phyloP scores from a whole-genome alignment of 2,329 filamentous ascomycete species.

The Coniella vitis region DNA sequence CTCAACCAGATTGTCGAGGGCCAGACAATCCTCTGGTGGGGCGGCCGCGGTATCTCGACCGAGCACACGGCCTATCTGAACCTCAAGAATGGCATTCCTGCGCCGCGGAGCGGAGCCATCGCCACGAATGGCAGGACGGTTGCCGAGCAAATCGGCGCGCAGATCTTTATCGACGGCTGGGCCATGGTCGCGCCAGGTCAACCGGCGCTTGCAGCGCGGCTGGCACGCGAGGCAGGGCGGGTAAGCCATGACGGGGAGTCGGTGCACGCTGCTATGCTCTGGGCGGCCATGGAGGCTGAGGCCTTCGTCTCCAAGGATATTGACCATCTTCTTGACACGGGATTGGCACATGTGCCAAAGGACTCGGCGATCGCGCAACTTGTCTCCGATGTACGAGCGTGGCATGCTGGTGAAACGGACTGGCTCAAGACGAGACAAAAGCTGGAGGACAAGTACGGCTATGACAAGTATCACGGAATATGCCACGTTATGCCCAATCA shows the following conservation, averaged over 20 bases:
- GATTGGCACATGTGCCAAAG: constrained; percentile 22
- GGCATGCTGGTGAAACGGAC: constrained; percentile 23
- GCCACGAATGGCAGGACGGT: constrained; percentile 24
- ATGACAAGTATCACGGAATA: constrained; percentile 26
- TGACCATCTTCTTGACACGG: constrained; percentile 26
- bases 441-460: constrained; percentile 28
- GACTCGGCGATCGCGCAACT: constrained; percentile 24
- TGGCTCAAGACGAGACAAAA: constrained; percentile 28
- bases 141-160: constrained; percentile 31
- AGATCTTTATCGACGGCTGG: constrained; percentile 34
- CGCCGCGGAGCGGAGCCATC: constrained; percentile 26
- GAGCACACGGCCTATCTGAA: constrained; percentile 33
- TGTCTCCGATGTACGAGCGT: constrained; percentile 25
- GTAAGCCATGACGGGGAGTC: constrained; percentile 34
- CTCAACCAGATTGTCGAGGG: constrained; percentile 26
- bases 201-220: constrained; percentile 24
- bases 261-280: constrained; percentile 30
- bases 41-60: constrained; percentile 30
- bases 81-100: constrained; percentile 28
- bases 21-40: constrained; percentile 31
- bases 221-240: constrained; percentile 26
- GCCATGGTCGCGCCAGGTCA: constrained; percentile 27
- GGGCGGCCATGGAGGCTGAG: constrained; percentile 33
- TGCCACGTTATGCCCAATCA: constrained; percentile 31
- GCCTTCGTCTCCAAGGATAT: constrained; percentile 28